These are phyloP conservation scores for Wallacemonas collosoma DNA, from an alignment of 208 protist genomes.

Conservation along the genomic window DNA sequence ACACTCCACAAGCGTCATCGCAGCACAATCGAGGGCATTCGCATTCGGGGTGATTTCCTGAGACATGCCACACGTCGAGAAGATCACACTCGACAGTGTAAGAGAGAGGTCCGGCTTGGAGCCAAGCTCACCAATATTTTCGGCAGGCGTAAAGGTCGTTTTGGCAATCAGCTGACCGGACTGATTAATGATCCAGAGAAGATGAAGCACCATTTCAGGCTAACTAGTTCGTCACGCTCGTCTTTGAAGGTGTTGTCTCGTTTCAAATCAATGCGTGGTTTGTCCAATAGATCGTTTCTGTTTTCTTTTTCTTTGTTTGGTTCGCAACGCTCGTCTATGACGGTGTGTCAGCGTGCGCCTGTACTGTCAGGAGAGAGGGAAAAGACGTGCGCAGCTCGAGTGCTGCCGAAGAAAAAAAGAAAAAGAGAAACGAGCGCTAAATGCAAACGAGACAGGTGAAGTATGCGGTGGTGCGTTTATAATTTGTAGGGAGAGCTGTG, in stretches of 20 bases:
- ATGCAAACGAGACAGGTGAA: neutral
- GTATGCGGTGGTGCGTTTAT: too few species aligned
- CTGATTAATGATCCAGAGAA: conserved; percentile 88
- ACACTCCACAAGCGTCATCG: conserved; percentile 83
- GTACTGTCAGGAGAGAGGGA: neutral
- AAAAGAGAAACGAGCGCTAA: conserved; percentile 12
- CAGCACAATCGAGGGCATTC: conserved; percentile 76
- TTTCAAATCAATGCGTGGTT: too few species aligned
- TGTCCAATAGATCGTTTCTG: too few species aligned
- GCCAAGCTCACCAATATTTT: conserved; percentile 79
- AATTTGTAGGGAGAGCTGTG: too few species aligned
- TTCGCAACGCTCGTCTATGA: neutral
- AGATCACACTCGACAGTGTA: conserved; percentile 82
- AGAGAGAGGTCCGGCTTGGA: conserved; percentile 81
- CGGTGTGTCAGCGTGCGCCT: neutral
- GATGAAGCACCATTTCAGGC: conserved; percentile 69
- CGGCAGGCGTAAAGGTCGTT: conserved; percentile 62
- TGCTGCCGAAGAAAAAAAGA: neutral
- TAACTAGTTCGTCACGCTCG: too few species aligned
- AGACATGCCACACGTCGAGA: conserved; percentile 86
- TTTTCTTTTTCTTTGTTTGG: conserved; percentile 1
- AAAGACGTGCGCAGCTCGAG: neutral
- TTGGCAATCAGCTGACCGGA: conserved; percentile 86
- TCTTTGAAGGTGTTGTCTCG: too few species aligned
- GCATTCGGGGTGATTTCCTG: conserved; percentile 84